Conservation (phyloP, 108 stramenopile genomes). For the Fragilaria crotonensis region DNA sequence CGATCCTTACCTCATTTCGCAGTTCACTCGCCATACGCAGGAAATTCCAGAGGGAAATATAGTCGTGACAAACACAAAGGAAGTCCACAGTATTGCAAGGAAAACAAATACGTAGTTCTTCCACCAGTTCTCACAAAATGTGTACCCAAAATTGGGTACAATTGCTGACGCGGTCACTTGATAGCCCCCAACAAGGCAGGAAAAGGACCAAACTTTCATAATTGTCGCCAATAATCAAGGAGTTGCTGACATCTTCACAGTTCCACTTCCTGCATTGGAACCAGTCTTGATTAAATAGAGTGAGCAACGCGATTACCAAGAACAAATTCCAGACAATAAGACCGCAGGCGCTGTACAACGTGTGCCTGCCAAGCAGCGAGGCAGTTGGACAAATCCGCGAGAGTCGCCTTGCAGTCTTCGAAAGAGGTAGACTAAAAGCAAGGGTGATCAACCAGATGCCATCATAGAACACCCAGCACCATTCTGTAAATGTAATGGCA, state of each 20-base stretch:
- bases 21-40: constrained; percentile 53
- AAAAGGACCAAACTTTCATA: constrained; percentile 49
- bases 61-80: constrained; percentile 17
- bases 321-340: constrained; percentile 47
- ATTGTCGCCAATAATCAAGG: constrained; percentile 34
- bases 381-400: constrained; percentile 51
- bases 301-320: constrained; percentile 33
- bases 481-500: constrained; percentile 46
- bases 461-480: constrained; percentile 58
- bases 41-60: constrained; percentile 30
- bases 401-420: constrained; percentile 33
- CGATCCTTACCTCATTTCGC: constrained; percentile 26
- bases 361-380: constrained; percentile 50
- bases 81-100: constrained; percentile 6
- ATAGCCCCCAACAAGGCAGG: constrained; percentile 43
- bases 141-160: constrained; percentile 51
- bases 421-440: constrained; percentile 52
- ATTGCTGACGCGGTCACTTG: constrained; percentile 54
- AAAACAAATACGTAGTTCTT: constrained; percentile 42
- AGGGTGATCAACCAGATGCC: constrained; percentile 46
- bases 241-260: constrained; percentile 29
- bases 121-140: constrained; percentile 26
- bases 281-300: constrained; percentile 48
- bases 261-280: constrained; percentile 58
- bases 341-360: constrained; percentile 35